Base-by-base conservation (phyloP, 2,329 filamentous ascomycete genomes). In the Atkinsonella hypoxylon region DNA sequence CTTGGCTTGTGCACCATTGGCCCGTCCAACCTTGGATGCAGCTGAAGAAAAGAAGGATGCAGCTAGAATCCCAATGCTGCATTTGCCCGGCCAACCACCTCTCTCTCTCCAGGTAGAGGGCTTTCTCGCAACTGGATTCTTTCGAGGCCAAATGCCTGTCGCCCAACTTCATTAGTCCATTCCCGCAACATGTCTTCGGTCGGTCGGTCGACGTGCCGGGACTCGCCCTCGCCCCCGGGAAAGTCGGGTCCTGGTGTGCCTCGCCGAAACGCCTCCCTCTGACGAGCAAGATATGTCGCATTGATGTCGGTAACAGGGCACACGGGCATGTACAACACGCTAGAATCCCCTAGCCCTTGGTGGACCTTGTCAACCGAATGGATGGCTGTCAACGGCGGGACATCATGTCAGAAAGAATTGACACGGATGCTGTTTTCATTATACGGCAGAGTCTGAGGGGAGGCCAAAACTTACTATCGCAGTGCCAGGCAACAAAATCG, bases 271-370 rank as follows among this genome's bases (percentile, higher is more conserved):
- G 80, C 78, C n/a, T 79, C 72, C 18, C 85, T 77, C 68, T 95
- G 89, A 15, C 79, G 75, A 1, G 68, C 74, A 1, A 91, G 71
- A 61, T 90, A 93, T 20, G 77, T 67, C 0, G 85, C 82, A 59
- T 93, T 95, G 39, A 73, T 69, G 49, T 83, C 78, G 0, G 89
- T 95, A 31, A 89, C 74, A 0, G 90, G 89, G 50, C 87, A 93
- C 0, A 87, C 83, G 0, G 90, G 89, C 50, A 96, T 95, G 61
- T 96, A 96, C 53, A 96, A 61, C 0, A 95, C 90, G 58, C 83
- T 89, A 0, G 86, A 89, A 64, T 96, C 90, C 0, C 71, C 66
- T 1, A 68, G 73, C 1, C 90, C 91, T 1, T 66, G 67, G 62
- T 96, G 90, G 1, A 82, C 73, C 56, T 80, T 83, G 68, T 96